Conservation (phyloP, 495 filamentous ascomycete species). For the Neurospora africana region DNA sequence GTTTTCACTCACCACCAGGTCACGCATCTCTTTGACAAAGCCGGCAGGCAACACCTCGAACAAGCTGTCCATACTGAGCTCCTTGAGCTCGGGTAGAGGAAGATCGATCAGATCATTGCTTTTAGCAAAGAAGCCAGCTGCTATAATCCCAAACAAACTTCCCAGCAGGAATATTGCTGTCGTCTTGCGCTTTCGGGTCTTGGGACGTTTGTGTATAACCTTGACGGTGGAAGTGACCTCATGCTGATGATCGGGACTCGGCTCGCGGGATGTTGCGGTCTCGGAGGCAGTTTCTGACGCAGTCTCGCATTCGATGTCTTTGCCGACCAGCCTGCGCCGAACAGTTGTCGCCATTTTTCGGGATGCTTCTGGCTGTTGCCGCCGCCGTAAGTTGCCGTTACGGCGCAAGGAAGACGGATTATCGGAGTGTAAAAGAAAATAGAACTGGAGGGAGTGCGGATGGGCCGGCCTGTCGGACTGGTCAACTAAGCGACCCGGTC, state of each 20-base stretch:
- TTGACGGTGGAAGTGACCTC: conserved; percentile 24
- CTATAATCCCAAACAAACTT: conserved; percentile 69
- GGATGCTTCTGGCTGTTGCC: background rate
- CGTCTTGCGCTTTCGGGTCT: conserved; percentile 56
- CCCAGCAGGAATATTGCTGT: conserved; percentile 75
- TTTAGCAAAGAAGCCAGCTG: conserved; percentile 74
- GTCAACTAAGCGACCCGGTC: background rate
- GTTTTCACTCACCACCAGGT: conserved; percentile 53
- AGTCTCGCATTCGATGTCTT: background rate
- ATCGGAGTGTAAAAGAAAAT: background rate
- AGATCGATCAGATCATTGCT: conserved; percentile 77
- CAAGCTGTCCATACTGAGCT: conserved; percentile 73
- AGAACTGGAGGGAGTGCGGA: background rate
- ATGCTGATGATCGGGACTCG: conserved; percentile 34
- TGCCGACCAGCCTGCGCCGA: conserved; percentile 34
- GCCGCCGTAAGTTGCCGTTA: background rate
- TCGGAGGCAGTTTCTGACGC: conserved; percentile 23
- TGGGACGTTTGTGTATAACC: conserved; percentile 32
- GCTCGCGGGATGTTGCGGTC: conserved; percentile 26
- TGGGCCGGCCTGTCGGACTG: background rate
- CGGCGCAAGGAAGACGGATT: background rate
- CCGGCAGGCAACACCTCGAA: conserved; percentile 76
- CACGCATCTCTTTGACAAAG: conserved; percentile 69
- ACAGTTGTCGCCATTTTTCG: conserved; percentile 34
- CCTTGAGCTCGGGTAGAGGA: conserved; percentile 51